Evolutionary conservation across 177 flowering plant species (phyloP), one percentile per base, ranked within the genome.

Genomic region (Vitis hybrid): DNA sequence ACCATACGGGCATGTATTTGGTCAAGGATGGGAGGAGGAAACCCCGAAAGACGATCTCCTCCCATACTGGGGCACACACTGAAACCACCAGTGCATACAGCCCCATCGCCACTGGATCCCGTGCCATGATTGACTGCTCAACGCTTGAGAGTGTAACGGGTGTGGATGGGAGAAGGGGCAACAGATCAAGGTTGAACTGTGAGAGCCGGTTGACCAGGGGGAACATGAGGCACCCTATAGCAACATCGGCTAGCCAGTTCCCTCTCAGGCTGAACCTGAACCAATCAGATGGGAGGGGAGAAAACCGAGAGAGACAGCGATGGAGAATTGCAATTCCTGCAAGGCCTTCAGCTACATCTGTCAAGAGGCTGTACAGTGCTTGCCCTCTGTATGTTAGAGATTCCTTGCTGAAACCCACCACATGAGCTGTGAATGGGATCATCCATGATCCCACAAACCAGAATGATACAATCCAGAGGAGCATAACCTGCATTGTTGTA

Each of bases 401-500:
- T 32, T 86, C 97, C 73, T 87, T 89, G 77, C 78, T 89, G 81
- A 89, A 89, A 19, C 99, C 98, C 12, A 85, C 79, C 12, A 86
- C 71, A 67, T 95, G 92, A 58, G 93, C 97, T 56, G 81, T 78
- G 77, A 91, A 93, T 27, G 98, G 99, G 69, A 93, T 82, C 81
- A 93, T 79, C 97, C 97, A 95, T 19, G 99, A 89, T 18, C 98
- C 99, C 57, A 95, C 89, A 21, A 93, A 88, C 94, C 99, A 95
- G 76, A 95, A 95, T 40, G 99, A 83, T 70, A 89, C 88, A 71
- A 90, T 82, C 98, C 99, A 91, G 16, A 95, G 88, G 51, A 95
- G 85, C 88, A 87, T 93, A 49, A 95, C 99, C 99, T 95, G 92
- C 78, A 82, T 68, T 35, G 1, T 19, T 19, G 75, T 40, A 21